Conservation (phyloP, 306 rosid genomes). For the Carpinus viminea region DNA sequence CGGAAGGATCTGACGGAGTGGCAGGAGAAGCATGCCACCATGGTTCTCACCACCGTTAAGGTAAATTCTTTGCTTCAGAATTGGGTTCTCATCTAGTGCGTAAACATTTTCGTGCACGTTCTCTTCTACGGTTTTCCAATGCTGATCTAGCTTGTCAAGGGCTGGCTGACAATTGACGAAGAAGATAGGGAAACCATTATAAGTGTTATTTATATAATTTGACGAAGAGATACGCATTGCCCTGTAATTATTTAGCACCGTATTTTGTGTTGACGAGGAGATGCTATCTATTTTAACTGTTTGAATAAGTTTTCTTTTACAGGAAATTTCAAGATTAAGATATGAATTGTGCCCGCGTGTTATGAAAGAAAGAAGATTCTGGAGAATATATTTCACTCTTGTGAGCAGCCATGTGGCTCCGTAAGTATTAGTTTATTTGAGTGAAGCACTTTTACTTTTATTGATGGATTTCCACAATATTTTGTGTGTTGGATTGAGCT, state of each 20-base stretch:
- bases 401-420: slow-evolving; percentile 92
- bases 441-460: slow-evolving; percentile 15
- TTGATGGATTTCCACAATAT: background rate
- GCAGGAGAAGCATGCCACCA: slow-evolving; percentile 94
- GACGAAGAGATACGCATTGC: background rate
- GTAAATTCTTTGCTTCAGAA: slow-evolving; percentile 37
- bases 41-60: slow-evolving; percentile 87
- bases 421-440: slow-evolving; percentile 60
- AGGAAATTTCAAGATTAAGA: slow-evolving; percentile 96
- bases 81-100: background rate
- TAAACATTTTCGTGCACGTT: background rate
- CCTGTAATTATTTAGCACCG: background rate
- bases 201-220: background rate
- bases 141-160: background rate
- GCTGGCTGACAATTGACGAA: background rate
- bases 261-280: slow-evolving; percentile 5
- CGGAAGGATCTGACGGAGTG: slow-evolving; percentile 93
- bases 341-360: slow-evolving; percentile 85
- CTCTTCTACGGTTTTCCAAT: background rate
- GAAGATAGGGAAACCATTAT: background rate
- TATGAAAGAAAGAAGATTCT: slow-evolving; percentile 83
- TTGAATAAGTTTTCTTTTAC: slow-evolving; percentile 35
- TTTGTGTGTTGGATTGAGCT: background rate
- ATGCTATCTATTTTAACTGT: slow-evolving; percentile 7
- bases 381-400: slow-evolving; percentile 95